Evolutionary conservation across 169 alveolate species (phyloP).

Genomic region (Plasmodium ovale): DNA sequence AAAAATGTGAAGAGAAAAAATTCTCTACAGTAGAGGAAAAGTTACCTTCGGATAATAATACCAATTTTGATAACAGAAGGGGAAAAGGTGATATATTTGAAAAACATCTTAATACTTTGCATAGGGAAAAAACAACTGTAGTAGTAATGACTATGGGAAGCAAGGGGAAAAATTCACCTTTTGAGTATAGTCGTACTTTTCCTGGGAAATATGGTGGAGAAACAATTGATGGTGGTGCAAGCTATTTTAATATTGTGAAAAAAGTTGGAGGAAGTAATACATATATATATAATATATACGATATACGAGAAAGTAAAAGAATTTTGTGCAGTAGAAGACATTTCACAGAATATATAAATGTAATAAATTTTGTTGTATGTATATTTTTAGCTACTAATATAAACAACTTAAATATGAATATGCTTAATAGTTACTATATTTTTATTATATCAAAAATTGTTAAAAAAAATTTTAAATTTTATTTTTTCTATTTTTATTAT

Average conservation of each 20-base stretch:
- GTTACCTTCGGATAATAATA: too few species aligned
- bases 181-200: background rate
- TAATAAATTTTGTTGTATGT: conserved; percentile 19
- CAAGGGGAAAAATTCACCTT: too few species aligned
- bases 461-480: conserved; percentile 56
- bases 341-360: conserved; percentile 55
- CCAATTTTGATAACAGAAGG: too few species aligned
- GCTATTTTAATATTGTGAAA: conserved; percentile 38
- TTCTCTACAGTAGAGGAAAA: too few species aligned
- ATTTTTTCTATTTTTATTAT: conserved; percentile 58
- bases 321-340: conserved; percentile 9
- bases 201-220: conserved; percentile 1
- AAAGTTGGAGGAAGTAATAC: conserved; percentile 49
- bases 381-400: conserved; percentile 50
- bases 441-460: conserved; percentile 44
- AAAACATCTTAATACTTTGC: too few species aligned
- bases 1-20: too few species aligned
- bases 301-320: conserved; percentile 14
- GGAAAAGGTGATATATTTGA: too few species aligned
- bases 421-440: conserved; percentile 39
- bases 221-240: conserved; percentile 17
- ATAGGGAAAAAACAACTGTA: too few species aligned
- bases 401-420: conserved; percentile 43
- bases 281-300: conserved; percentile 44
- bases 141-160: too few species aligned